Evolutionary conservation across 78 protist genomes (phyloP).

Genomic region (Protostelium mycophagum): DNA sequence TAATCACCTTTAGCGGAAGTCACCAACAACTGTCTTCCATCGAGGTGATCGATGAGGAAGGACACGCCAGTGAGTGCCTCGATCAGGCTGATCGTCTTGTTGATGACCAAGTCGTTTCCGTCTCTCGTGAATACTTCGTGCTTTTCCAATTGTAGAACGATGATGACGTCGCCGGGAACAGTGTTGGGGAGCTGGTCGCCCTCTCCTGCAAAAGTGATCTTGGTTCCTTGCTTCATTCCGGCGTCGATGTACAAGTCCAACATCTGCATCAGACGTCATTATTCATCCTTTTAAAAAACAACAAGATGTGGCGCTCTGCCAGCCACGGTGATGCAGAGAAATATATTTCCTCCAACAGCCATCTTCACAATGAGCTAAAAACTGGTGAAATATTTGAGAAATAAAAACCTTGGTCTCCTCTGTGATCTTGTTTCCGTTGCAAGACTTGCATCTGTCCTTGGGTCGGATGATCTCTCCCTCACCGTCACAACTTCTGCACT

Average conservation of each 20-base stretch:
- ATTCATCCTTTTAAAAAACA: slow-evolving; percentile 4
- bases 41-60: slow-evolving; percentile 81
- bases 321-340: too few species aligned
- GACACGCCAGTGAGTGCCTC: slow-evolving; percentile 93
- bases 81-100: slow-evolving; percentile 57
- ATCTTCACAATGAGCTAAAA: background rate
- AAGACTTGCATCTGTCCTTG: slow-evolving; percentile 77
- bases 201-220: slow-evolving; percentile 90
- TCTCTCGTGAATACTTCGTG: slow-evolving; percentile 85
- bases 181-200: slow-evolving; percentile 85
- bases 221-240: slow-evolving; percentile 89
- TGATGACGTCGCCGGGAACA: slow-evolving; percentile 91
- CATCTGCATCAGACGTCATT: slow-evolving; percentile 17
- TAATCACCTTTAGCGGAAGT: slow-evolving; percentile 49
- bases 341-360: too few species aligned
- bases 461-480: slow-evolving; percentile 75
- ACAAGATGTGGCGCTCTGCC: too few species aligned
- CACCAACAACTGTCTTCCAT: slow-evolving; percentile 79
- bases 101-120: slow-evolving; percentile 84
- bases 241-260: slow-evolving; percentile 89
- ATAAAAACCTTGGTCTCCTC: slow-evolving; percentile 66
- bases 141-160: slow-evolving; percentile 81
- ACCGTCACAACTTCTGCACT: slow-evolving; percentile 82
- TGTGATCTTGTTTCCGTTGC: slow-evolving; percentile 79
- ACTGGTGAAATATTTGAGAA: background rate